Evolutionary conservation across 352 stramenopile species (phyloP).

Genomic region (Thalassiosira delicatula): DNA sequence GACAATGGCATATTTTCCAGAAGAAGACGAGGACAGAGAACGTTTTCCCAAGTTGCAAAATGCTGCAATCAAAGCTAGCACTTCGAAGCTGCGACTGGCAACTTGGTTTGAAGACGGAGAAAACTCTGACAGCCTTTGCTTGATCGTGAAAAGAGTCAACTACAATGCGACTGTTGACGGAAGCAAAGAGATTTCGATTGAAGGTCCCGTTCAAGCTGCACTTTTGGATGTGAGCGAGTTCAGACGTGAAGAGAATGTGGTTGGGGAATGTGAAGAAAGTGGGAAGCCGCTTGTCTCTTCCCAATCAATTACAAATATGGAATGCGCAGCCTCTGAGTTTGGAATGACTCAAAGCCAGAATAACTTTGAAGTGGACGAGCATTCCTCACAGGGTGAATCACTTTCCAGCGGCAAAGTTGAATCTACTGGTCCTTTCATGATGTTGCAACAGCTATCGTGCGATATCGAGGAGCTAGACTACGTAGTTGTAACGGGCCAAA

Average conservation of each 20-base stretch:
- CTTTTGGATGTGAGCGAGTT: slow-evolving; percentile 62
- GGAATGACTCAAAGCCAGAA: slow-evolving; percentile 1
- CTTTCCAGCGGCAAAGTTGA: slow-evolving; percentile 5
- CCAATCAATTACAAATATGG: slow-evolving; percentile 29
- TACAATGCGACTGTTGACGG: slow-evolving; percentile 44
- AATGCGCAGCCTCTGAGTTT: slow-evolving; percentile 42
- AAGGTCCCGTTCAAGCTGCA: slow-evolving; percentile 60
- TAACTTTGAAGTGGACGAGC: slow-evolving; percentile 23
- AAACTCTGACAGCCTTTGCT: slow-evolving; percentile 36
- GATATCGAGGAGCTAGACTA: slow-evolving; percentile 61
- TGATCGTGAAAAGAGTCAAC: slow-evolving; percentile 52
- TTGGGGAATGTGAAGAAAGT: background rate
- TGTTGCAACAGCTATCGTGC: slow-evolving; percentile 40
- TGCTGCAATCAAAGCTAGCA: slow-evolving; percentile 44
- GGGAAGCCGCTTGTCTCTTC: no score
- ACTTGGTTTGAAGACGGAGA: slow-evolving; percentile 59
- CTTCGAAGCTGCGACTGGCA: slow-evolving; percentile 44
- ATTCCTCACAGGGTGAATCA: slow-evolving; percentile 10
- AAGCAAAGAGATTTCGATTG: slow-evolving; percentile 56
- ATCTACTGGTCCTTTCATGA: slow-evolving; percentile 7
- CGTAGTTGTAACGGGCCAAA: slow-evolving; percentile 52
- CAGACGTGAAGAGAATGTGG: slow-evolving; percentile 25
- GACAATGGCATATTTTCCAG: slow-evolving; percentile 11
- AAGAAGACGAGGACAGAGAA: slow-evolving; percentile 40
- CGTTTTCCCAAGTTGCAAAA: slow-evolving; percentile 45